A percentile compares a stretch with the other conserved stretches of the same genome.
These are phyloP conservation scores for Mycena belliarum DNA, from an alignment of 768 basidiomycete species.

Conservation along the genomic window DNA sequence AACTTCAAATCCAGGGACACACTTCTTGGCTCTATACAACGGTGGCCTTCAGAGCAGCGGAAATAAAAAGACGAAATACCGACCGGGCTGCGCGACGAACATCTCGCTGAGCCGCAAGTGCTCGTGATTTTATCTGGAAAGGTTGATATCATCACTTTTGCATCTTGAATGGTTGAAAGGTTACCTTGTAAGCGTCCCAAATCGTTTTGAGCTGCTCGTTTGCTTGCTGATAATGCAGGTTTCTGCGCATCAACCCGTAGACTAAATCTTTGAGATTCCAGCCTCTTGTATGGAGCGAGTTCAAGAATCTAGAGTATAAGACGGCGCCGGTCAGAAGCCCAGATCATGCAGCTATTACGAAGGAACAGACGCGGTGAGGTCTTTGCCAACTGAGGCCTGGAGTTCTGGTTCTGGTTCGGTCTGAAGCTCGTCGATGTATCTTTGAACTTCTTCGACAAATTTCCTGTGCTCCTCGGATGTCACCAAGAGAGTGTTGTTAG, in stretches of 20 bases:
- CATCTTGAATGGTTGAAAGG: background rate
- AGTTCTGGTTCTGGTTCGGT: background rate
- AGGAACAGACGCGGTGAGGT: background rate
- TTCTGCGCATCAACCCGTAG: background rate
- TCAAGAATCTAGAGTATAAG: background rate
- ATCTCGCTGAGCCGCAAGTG: too few species aligned
- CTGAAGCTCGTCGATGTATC: too few species aligned
- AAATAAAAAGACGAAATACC: too few species aligned
- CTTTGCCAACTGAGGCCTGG: background rate
- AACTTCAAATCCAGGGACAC: too few species aligned
- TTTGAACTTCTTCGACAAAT: too few species aligned
- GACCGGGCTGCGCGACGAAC: too few species aligned
- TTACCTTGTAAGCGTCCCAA: background rate
- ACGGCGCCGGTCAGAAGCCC: too few species aligned
- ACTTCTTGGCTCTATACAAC: too few species aligned
- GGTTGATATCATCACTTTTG: background rate
- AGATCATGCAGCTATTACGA: background rate
- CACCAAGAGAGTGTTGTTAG: too few species aligned
- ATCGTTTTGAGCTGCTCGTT: background rate
- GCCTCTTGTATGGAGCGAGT: background rate
- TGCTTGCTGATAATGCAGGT: background rate
- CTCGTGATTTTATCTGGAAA: background rate
- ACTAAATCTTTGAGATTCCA: background rate
- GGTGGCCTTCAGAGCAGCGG: too few species aligned
- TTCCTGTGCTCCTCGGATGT: too few species aligned